Evolutionary conservation across 2,329 filamentous ascomycete genomes (phyloP).

Genomic region (Fusarium drepaniforme): DNA sequence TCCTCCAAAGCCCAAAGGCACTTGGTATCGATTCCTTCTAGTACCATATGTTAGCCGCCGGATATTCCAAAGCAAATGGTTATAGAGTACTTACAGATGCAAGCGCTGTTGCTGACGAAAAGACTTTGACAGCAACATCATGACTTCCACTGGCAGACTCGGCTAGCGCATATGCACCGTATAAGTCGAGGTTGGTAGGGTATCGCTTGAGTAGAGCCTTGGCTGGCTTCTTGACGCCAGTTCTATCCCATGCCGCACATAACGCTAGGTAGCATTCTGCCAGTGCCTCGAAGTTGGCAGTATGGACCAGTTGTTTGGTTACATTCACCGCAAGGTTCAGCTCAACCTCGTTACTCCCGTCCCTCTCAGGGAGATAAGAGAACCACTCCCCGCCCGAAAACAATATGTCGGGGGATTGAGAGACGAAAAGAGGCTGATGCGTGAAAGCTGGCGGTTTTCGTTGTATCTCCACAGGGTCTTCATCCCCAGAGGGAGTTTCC

Average conservation of each 20-base stretch:
- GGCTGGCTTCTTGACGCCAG: slow-evolving; percentile 74
- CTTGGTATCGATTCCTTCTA: slow-evolving; percentile 35
- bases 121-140: slow-evolving; percentile 72
- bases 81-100: slow-evolving; percentile 43
- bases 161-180: slow-evolving; percentile 83
- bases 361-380: slow-evolving; percentile 49
- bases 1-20: slow-evolving; percentile 64
- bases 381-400: slow-evolving; percentile 64
- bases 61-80: neutral
- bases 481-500: neutral
- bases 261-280: slow-evolving; percentile 79
- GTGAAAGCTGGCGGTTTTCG: slow-evolving; percentile 46
- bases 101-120: slow-evolving; percentile 70
- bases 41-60: neutral
- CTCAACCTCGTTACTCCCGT: slow-evolving; percentile 43
- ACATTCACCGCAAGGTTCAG: slow-evolving; percentile 64
- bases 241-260: slow-evolving; percentile 67
- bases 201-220: slow-evolving; percentile 79
- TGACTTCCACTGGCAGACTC: slow-evolving; percentile 71
- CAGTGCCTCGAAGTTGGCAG: slow-evolving; percentile 53
- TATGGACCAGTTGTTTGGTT: slow-evolving; percentile 70
- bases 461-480: slow-evolving; percentile 37
- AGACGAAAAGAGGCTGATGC: slow-evolving; percentile 45
- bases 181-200: slow-evolving; percentile 74
- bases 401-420: slow-evolving; percentile 62